Base-by-base conservation (phyloP, 768 basidiomycete genomes). In the Kwoniella heveanensis region DNA sequence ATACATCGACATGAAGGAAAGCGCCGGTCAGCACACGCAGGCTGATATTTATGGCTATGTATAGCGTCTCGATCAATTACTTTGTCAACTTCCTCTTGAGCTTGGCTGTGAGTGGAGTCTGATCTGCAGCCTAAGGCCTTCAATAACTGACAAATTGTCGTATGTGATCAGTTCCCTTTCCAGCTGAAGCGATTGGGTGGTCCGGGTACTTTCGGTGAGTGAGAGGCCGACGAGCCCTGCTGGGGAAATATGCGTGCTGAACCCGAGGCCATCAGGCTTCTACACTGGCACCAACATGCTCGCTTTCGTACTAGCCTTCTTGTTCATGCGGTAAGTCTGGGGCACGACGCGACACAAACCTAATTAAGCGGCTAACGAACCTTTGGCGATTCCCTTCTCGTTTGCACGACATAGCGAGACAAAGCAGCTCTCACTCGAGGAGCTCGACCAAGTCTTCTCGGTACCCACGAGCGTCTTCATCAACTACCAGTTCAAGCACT, bases 131-230 rank as follows among this genome's bases (percentile, higher is more conserved):
- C 7, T 82, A 90, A 49, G 72, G 86, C n/a, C 81, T 7, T 36
- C 32, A 13, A 7, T 36, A 17, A 3, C 39, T 44, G 39, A 24
- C 27, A 51, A 7, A 51, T 8, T 19, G 5, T 8, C 17, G 19
- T 24, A 6, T 10, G 49, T n/a, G n/a, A n/a, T n/a, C 27, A 25
- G 24, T 44, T 44, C 39, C 39, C 59, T 21, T 60, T 60, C 51
- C 59, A 60, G 36, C 74, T 87, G 21, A 81, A 83, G 4, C 86
- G 87, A 0, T 87, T 90, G 79, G 83, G 81, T 61, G 85, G 87
- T 1, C 85, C 87, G 66, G 90, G 88, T 52, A 89, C 88, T 8
- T 90, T 90, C 76, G 86, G 83, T 12, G 84, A 69, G 87, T 88
- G 84, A 69, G 87, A 88, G 10, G 17, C 86, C 84, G 69, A 87